A percentile compares a stretch with the other conserved stretches of the same genome.
Conservation (phyloP, 1,139 yeast species). For the Candida albicans region DNA sequence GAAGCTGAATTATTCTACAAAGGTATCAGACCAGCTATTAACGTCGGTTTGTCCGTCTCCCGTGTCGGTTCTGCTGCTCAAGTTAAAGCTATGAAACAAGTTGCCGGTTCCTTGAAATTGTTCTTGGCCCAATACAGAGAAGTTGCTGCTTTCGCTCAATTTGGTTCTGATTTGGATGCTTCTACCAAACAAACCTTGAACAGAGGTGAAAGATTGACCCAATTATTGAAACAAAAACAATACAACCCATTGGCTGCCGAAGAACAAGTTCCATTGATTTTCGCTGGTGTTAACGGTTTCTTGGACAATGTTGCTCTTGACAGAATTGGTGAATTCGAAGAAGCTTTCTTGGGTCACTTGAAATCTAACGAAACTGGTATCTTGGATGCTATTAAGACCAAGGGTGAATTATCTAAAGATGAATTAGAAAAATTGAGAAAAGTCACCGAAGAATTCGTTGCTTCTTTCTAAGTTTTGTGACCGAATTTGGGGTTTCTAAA, state of each 20-base stretch:
- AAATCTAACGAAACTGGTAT: slow-evolving; percentile 87
- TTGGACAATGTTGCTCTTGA: slow-evolving; percentile 84
- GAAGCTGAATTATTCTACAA: slow-evolving; percentile 99
- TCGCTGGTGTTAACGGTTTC: slow-evolving; percentile 99
- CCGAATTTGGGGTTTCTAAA: background rate
- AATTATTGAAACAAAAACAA: slow-evolving; percentile 97
- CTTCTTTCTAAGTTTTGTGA: slow-evolving; percentile 58
- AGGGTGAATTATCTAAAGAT: slow-evolving; percentile 92
- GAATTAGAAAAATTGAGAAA: slow-evolving; percentile 82
- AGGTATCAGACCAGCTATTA: slow-evolving; percentile 99
- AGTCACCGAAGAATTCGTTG: slow-evolving; percentile 89
- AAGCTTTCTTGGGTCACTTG: slow-evolving; percentile 86
- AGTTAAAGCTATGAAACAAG: slow-evolving; percentile 99
- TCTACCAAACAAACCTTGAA: slow-evolving; percentile 98
- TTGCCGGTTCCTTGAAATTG: slow-evolving; percentile 99
- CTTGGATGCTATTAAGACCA: slow-evolving; percentile 77
- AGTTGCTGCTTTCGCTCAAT: slow-evolving; percentile 99
- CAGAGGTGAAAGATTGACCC: slow-evolving; percentile 99
- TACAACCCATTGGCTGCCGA: slow-evolving; percentile 96
- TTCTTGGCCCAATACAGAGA: slow-evolving; percentile 99
- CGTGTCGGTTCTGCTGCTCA: slow-evolving; percentile 99
- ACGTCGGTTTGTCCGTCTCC: slow-evolving; percentile 99
- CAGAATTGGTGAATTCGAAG: slow-evolving; percentile 90
- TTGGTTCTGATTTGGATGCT: slow-evolving; percentile 99
- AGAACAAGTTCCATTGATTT: slow-evolving; percentile 98